Conservation (phyloP, 176 grass and related monocot species). For the Zoysia pacifica region DNA sequence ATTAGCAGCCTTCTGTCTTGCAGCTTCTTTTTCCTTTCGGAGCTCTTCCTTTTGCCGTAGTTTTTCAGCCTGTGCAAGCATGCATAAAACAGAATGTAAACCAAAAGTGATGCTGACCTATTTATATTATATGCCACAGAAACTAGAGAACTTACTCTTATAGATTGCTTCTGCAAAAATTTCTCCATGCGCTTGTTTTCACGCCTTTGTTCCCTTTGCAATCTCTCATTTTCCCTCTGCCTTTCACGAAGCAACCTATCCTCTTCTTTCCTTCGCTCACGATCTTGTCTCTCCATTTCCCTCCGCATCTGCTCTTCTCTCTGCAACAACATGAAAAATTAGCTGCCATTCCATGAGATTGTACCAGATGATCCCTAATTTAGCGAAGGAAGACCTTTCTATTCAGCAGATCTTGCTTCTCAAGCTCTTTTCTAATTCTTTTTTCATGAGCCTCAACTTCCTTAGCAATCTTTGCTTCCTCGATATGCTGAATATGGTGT, state of each 20-base stretch:
- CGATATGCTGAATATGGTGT: constrained; percentile 51
- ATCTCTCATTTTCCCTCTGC: constrained; percentile 82
- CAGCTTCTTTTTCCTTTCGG: constrained; percentile 83
- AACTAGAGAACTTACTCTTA: constrained; percentile 57
- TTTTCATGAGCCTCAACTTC: constrained; percentile 96
- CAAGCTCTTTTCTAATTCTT: constrained; percentile 83
- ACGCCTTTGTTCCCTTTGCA: constrained; percentile 79
- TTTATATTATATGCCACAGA: background rate
- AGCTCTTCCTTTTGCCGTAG: constrained; percentile 86
- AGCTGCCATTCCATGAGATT: constrained; percentile 21
- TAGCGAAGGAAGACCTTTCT: constrained; percentile 70
- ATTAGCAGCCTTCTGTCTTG: constrained; percentile 81
- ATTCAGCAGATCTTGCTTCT: constrained; percentile 92
- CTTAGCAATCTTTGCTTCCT: constrained; percentile 86
- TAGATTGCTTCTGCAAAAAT: constrained; percentile 70
- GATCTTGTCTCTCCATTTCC: constrained; percentile 84
- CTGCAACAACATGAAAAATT: constrained; percentile 48
- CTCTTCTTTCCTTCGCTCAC: constrained; percentile 95
- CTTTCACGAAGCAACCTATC: constrained; percentile 80
- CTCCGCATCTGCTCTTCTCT: constrained; percentile 88
- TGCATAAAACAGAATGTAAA: constrained; percentile 35
- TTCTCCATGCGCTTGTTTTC: constrained; percentile 93
- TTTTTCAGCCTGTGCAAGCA: constrained; percentile 77
- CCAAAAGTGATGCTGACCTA: constrained; percentile 15
- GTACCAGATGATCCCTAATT: constrained; percentile 17